These are phyloP conservation scores for Alternaria ventricosa DNA, from an alignment of 2,329 filamentous ascomycete species.

Conservation along the genomic window DNA sequence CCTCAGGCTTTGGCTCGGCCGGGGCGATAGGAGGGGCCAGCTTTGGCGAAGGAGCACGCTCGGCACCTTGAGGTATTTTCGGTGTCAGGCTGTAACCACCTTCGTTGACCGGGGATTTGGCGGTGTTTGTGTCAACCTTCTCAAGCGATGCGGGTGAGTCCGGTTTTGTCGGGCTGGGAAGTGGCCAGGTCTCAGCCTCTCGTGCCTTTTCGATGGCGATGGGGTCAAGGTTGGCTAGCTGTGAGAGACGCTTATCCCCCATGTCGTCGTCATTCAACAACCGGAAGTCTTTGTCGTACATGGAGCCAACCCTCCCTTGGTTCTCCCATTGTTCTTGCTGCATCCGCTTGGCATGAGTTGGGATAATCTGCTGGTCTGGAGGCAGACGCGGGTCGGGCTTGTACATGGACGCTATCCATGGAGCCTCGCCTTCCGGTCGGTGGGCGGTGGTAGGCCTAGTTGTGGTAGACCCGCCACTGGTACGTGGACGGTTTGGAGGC, in stretches of 20 bases:
- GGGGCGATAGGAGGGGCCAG: conserved; percentile 28
- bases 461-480: conserved; percentile 62
- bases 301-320: conserved; percentile 82
- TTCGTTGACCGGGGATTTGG: conserved; percentile 44
- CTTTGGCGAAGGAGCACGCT: conserved; percentile 36
- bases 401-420: conserved; percentile 94
- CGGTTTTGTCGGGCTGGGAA: conserved; percentile 41
- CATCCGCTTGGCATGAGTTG: conserved; percentile 87
- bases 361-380: conserved; percentile 92
- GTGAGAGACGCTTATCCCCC: conserved; percentile 38
- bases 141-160: conserved; percentile 23
- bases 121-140: conserved; percentile 28
- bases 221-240: conserved; percentile 31
- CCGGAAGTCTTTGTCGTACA: conserved; percentile 87
- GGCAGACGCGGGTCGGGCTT: conserved; percentile 93
- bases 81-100: conserved; percentile 57
- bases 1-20: conserved; percentile 43
- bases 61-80: conserved; percentile 46
- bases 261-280: conserved; percentile 73
- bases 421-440: conserved; percentile 89
- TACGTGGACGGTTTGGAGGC: conserved; percentile 64
- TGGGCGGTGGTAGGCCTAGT: conserved; percentile 66
- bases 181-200: conserved; percentile 43
- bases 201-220: conserved; percentile 38
- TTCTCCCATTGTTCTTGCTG: conserved; percentile 96